Evolutionary conservation across 306 rosid species (phyloP), one percentile per base, ranked within the genome.

Genomic region (Ceratonia siliqua): DNA sequence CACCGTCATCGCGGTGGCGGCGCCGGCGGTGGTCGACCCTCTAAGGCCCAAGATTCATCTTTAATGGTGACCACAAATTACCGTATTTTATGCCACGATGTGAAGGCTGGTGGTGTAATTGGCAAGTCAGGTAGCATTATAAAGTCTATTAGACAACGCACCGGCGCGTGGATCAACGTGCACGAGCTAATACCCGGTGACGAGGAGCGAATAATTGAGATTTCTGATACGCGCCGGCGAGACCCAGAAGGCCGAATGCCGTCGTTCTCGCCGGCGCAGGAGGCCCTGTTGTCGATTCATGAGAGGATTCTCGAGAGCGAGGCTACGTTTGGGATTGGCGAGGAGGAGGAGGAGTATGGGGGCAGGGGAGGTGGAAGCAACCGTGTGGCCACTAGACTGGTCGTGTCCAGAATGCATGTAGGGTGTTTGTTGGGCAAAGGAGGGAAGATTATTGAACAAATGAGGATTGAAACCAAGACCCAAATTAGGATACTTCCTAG

Each of bases 151-250:
- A 82, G 99, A 69, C 99, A 95, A 67, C 98, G 87, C 79, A 95
- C 99, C 70, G 98, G 99, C 76, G 99, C 99, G 83, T 95, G 98
- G 99, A 90, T 95, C 89, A 95, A 92, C 92, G 91, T 95, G 67
- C 97, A 90, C 72, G 99, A 95, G 88, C 93, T 92, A 50, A 76
- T 87, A 5, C 79, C 90, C 0, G 96, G 98, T 0, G 99, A 95
- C 13, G 99, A 95, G 79, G 99, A 92, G 91, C 80, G 99, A 28
- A 90, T 95, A 69, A 92, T 95, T 42, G 99, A 95, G 87, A 87
- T 95, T 74, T 80, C 93, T 5, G 99, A 95, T 85, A 92, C 98
- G 64, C 96, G 98, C 74, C 96, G 99, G 72, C 89, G 96, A 0
- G 99, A 90, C 82, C 97, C 98, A 11, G 99, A 92, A 3, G 98